These are phyloP conservation scores for Talaromyces sp. DNA, from an alignment of 2,329 filamentous ascomycete species.

Conservation along the genomic window DNA sequence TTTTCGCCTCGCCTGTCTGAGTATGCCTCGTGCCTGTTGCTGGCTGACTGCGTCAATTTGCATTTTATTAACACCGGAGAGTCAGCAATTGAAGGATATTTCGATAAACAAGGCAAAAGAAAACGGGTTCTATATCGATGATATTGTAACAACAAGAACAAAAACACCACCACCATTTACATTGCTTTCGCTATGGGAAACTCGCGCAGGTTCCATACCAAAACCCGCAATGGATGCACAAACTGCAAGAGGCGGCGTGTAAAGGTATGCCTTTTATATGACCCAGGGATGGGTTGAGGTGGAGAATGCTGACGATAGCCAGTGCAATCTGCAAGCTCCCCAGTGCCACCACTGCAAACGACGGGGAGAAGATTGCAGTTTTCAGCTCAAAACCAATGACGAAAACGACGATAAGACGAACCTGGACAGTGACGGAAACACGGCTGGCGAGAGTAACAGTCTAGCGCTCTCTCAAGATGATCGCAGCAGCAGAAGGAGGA, in stretches of 20 bases:
- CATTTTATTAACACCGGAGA: not conserved
- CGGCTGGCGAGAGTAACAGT: not conserved
- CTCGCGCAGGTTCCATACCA: slow-evolving; percentile 11
- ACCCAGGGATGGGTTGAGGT: not conserved
- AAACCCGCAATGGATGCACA: slow-evolving; percentile 10
- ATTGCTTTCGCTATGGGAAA: slow-evolving; percentile 5
- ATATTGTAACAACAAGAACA: not conserved
- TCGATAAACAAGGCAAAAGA: not conserved
- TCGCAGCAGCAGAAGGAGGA: not conserved
- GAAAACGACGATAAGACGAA: not conserved
- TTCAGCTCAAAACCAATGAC: slow-evolving; percentile 4
- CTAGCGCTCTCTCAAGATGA: not conserved
- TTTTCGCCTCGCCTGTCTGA: not conserved
- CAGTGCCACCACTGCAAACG: slow-evolving; percentile 12
- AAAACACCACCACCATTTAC: not conserved
- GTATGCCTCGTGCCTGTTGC: not conserved
- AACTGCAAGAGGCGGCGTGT: slow-evolving; percentile 10
- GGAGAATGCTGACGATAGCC: not conserved
- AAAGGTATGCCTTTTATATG: slow-evolving; percentile 2
- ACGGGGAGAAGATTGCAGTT: slow-evolving; percentile 12
- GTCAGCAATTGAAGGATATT: not conserved
- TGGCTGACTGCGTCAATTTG: not conserved
- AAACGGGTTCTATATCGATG: not conserved
- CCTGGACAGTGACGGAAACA: not conserved
- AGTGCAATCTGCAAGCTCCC: slow-evolving; percentile 11